A percentile compares a stretch with the other conserved stretches of the same genome.
Evolutionary conservation across 768 basidiomycete genomes (phyloP).

Genomic region (Psilocybe cyanescens): DNA sequence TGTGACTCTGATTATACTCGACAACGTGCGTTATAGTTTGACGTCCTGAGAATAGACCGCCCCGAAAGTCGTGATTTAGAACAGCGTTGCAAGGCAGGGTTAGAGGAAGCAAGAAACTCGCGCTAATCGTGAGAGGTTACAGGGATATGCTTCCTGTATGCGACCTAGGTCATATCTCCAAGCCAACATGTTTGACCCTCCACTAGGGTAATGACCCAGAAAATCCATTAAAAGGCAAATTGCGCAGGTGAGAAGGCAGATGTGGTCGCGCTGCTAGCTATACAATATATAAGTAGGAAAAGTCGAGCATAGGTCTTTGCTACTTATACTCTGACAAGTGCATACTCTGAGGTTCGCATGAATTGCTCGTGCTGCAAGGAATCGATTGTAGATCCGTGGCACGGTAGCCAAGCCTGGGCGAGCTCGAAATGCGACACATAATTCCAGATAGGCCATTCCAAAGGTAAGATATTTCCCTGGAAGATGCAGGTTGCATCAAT

Average conservation of each 20-base stretch:
- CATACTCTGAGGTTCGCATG: too few relatives aligned
- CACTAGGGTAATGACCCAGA: background rate
- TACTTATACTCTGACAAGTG: too few relatives aligned
- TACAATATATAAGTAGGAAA: too few relatives aligned
- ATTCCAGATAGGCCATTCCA: background rate
- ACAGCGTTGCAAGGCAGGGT: slow-evolving; percentile 4
- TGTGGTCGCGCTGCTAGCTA: background rate
- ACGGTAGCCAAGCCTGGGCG: too few relatives aligned
- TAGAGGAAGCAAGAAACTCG: slow-evolving; percentile 1
- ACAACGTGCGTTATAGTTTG: slow-evolving; percentile 7
- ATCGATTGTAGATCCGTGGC: too few relatives aligned
- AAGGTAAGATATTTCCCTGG: background rate
- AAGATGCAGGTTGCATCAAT: background rate
- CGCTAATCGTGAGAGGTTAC: background rate
- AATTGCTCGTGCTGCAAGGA: too few relatives aligned
- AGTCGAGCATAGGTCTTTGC: too few relatives aligned
- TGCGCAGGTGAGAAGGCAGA: background rate
- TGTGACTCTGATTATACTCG: slow-evolving; percentile 9
- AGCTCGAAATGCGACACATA: too few relatives aligned
- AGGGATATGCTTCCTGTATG: background rate
- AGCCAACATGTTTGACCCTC: background rate
- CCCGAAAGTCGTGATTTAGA: background rate
- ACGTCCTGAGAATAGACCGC: slow-evolving; percentile 9
- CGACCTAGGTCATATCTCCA: background rate
- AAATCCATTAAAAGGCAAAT: background rate